Conservation (phyloP, 495 filamentous ascomycete genomes). For the Clavariopsis aquatica region DNA sequence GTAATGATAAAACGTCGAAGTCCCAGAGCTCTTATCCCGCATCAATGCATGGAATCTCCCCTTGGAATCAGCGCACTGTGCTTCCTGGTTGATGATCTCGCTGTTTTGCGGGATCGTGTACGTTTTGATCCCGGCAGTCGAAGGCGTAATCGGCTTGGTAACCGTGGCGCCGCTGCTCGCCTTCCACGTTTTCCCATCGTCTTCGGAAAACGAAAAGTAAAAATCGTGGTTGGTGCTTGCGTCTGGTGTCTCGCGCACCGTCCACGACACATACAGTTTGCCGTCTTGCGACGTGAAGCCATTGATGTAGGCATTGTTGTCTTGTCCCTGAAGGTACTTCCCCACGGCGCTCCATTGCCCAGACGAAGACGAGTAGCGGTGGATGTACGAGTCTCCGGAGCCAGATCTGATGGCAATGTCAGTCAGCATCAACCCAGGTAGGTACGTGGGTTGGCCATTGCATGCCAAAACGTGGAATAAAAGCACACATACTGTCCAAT, state of each 20-base stretch:
- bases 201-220: conserved; percentile 22
- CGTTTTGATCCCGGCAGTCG: conserved; percentile 17
- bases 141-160: conserved; percentile 23
- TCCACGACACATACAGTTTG: conserved; percentile 24
- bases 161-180: conserved; percentile 2
- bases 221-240: conserved; percentile 28
- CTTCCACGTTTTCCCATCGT: conserved; percentile 27
- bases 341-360: conserved; percentile 20
- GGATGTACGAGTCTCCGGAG: conserved; percentile 29
- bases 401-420: conserved; percentile 11
- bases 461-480: background rate
- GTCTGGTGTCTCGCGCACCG: conserved; percentile 29
- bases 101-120: conserved; percentile 24
- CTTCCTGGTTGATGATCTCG: conserved; percentile 31
- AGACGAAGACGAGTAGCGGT: conserved; percentile 16
- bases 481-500: conserved; percentile 9
- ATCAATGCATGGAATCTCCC: conserved; percentile 26
- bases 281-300: conserved; percentile 20
- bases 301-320: conserved; percentile 32
- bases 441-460: too few species aligned
- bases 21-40: conserved; percentile 27
- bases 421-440: too few species aligned
- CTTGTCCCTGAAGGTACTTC: conserved; percentile 26
- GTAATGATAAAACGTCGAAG: conserved; percentile 23
- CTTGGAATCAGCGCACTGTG: conserved; percentile 18